Evolutionary conservation across 257 asterid species (phyloP).

Genomic region (Solanum ossicruentum): DNA sequence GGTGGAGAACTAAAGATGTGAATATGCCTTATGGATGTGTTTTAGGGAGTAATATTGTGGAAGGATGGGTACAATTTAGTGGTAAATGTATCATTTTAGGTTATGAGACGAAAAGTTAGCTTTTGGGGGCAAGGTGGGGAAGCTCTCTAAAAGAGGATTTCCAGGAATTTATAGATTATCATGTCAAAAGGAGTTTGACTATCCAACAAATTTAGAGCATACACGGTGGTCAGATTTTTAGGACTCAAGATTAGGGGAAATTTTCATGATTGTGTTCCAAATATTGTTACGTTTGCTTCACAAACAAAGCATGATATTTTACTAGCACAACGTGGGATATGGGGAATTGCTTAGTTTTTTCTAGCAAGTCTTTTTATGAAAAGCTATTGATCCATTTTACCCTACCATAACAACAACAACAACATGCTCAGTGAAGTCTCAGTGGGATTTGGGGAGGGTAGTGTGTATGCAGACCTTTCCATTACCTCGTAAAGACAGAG

Average conservation of each 20-base stretch:
- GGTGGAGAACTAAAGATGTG: not conserved
- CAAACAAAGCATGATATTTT: not conserved
- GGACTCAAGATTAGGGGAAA: not conserved
- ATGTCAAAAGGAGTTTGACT: not conserved
- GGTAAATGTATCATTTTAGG: not conserved
- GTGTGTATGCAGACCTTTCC: too few relatives aligned
- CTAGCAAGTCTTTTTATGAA: not conserved
- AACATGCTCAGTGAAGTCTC: too few relatives aligned
- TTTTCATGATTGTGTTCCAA: not conserved
- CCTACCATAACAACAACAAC: too few relatives aligned
- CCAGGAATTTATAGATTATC: not conserved
- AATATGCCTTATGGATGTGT: not conserved
- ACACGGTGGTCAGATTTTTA: not conserved
- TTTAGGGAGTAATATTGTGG: not conserved
- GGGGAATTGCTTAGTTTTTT: not conserved
- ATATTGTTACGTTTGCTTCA: not conserved
- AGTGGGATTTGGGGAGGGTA: too few relatives aligned
- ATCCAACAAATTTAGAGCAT: not conserved
- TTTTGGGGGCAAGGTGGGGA: not conserved
- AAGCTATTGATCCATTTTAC: not conserved
- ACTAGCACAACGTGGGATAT: not conserved
- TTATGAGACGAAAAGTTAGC: not conserved
- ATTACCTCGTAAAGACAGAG: too few relatives aligned
- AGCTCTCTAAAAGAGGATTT: not conserved
- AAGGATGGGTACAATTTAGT: not conserved